phyloP scores from a whole-genome alignment of 2,329 filamentous ascomycete species.

The Curvularia hawaiiensis region DNA sequence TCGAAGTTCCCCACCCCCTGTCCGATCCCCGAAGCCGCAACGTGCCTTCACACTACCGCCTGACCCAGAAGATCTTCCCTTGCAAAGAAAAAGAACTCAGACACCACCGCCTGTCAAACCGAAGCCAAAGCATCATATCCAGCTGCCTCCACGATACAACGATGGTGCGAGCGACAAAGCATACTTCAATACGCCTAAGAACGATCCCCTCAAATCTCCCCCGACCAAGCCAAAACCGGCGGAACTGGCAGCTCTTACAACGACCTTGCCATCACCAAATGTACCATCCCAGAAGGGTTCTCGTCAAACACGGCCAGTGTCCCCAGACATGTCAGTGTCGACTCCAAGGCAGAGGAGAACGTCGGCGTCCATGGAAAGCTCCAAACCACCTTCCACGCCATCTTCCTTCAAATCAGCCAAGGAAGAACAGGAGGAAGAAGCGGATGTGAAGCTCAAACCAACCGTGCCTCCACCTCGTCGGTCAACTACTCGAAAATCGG shows the following conservation, averaged over 20 bases:
- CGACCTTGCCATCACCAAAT: conserved; percentile 26
- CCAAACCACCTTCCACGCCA: conserved; percentile 36
- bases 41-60: conserved; percentile 38
- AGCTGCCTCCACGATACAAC: conserved; percentile 19
- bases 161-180: conserved; percentile 22
- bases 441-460: conserved; percentile 38
- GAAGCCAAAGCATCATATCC: conserved; percentile 37
- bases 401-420: conserved; percentile 44
- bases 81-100: conserved; percentile 27
- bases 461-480: conserved; percentile 45
- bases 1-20: conserved; percentile 37
- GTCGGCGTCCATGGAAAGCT: conserved; percentile 35
- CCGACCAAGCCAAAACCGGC: conserved; percentile 34
- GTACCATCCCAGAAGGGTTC: conserved; percentile 24
- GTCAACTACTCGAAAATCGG: conserved; percentile 25
- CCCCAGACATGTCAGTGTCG: conserved; percentile 31
- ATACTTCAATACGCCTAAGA: conserved; percentile 26
- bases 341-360: conserved; percentile 25
- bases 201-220: conserved; percentile 33
- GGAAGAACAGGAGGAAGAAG: conserved; percentile 39
- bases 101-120: conserved; percentile 36
- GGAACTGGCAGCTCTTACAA: conserved; percentile 29
- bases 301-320: conserved; percentile 27
- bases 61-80: conserved; percentile 27
- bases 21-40: conserved; percentile 51